phyloP scores from a whole-genome alignment of 768 basidiomycete genomes.

The Fistulinella prunicolor region DNA sequence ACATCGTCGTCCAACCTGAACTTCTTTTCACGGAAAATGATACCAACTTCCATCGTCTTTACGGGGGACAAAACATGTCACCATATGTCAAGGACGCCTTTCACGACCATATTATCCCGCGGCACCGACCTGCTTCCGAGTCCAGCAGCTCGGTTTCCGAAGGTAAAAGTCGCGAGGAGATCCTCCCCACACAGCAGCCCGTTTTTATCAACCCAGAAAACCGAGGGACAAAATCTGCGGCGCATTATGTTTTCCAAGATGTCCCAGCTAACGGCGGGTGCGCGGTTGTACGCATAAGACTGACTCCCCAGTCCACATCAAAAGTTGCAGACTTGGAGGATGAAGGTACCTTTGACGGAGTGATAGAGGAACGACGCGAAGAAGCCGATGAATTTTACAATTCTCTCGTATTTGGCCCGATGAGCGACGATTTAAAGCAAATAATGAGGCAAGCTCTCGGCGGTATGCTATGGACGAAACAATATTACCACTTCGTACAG shows the following conservation, averaged over 20 bases:
- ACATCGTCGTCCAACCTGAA: slow-evolving; percentile 63
- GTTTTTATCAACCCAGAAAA: slow-evolving; percentile 81
- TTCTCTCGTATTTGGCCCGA: slow-evolving; percentile 72
- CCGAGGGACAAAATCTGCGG: slow-evolving; percentile 88
- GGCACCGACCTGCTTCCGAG: slow-evolving; percentile 63
- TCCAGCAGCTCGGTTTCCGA: slow-evolving; percentile 19
- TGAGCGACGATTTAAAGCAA: slow-evolving; percentile 90
- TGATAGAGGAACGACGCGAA: slow-evolving; percentile 82
- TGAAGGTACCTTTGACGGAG: slow-evolving; percentile 85
- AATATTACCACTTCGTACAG: slow-evolving; percentile 94
- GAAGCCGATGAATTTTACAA: slow-evolving; percentile 98
- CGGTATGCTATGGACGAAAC: slow-evolving; percentile 99
- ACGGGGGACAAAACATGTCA: slow-evolving; percentile 80
- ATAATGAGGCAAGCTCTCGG: slow-evolving; percentile 95
- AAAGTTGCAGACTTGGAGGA: slow-evolving; percentile 81
- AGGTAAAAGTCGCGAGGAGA: background rate
- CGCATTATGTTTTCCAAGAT: slow-evolving; percentile 83
- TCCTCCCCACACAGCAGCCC: background rate
- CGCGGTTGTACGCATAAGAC: slow-evolving; percentile 89
- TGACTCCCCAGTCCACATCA: slow-evolving; percentile 75
- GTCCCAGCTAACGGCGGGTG: slow-evolving; percentile 93
- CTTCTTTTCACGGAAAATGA: slow-evolving; percentile 97
- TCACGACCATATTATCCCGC: slow-evolving; percentile 93
- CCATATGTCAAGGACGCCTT: slow-evolving; percentile 95
- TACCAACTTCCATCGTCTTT: slow-evolving; percentile 90